Percentiles rank a stretch among this genome's conserved stretches.
Conservation (phyloP, 495 filamentous ascomycete species). For the Penicillium riverlandense region DNA sequence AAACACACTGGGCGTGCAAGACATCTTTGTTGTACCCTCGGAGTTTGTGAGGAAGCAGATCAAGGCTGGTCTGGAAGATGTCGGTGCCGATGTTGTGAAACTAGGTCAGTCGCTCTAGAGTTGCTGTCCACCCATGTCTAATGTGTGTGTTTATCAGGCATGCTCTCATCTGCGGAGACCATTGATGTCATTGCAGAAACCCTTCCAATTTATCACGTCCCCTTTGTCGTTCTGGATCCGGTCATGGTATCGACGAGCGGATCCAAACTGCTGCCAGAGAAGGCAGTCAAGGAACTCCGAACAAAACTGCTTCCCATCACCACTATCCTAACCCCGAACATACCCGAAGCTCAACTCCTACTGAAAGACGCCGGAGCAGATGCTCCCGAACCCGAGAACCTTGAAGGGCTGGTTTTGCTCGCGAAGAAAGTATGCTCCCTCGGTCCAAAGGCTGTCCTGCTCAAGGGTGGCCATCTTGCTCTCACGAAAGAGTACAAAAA, state of each 20-base stretch:
- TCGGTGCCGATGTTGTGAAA: conserved; percentile 87
- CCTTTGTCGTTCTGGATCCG: conserved; percentile 73
- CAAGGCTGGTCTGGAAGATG: conserved; percentile 71
- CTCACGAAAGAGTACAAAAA: conserved; percentile 51
- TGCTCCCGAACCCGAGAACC: conserved; percentile 39
- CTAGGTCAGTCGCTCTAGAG: conserved; percentile 50
- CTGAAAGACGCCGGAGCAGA: conserved; percentile 51
- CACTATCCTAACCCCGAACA: conserved; percentile 82
- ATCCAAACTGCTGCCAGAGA: conserved; percentile 61
- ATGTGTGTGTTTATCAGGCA: conserved; percentile 47
- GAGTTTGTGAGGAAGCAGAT: conserved; percentile 80
- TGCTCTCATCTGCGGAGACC: conserved; percentile 77
- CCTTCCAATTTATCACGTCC: conserved; percentile 51
- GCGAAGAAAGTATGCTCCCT: conserved; percentile 57
- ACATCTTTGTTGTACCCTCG: conserved; percentile 71
- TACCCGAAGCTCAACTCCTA: conserved; percentile 78
- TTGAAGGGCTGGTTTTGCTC: conserved; percentile 58
- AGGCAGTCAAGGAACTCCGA: conserved; percentile 59
- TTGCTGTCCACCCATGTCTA: too few species aligned
- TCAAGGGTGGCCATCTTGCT: conserved; percentile 93
- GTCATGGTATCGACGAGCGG: conserved; percentile 93
- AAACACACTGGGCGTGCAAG: conserved; percentile 79
- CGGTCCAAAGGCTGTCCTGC: conserved; percentile 70
- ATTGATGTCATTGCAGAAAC: conserved; percentile 68
- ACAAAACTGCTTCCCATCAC: conserved; percentile 65